Base-by-base conservation (phyloP, 352 stramenopile species). In the Elongisporangium undulatum region DNA sequence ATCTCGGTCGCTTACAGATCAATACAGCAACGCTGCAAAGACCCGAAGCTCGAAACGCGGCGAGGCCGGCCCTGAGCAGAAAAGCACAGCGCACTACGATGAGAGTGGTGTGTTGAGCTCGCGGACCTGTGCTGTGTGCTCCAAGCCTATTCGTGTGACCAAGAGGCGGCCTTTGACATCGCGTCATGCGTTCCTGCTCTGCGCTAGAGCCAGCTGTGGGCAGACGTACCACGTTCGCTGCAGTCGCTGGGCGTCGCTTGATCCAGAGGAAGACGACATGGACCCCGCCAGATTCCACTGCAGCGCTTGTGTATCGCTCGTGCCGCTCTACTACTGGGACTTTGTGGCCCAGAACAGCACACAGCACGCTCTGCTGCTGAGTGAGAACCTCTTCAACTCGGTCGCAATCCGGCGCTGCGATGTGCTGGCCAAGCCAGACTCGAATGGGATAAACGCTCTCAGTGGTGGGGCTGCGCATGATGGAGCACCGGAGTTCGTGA, bases 151-250 rank as follows among this genome's bases (percentile, higher is more conserved):
- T 72, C 72, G 68, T 24, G 20, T 85, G 12, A 59, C 58, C 24
- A 55, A 60, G 41, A 70, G 67, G 34, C 34, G 34, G 34, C 34
- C 34, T 2, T 4, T 45, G 34, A 45, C 34, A 12, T 45, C 34
- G 34, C 63, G 59, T 19, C 23, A 49, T 3, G 59, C 52, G 4
- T 82, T 68, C 23, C 51, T 92, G 17, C 54, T 72, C 24, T 92
- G 82, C 26, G 69, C 72, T 2, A 64, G 61, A 22, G 73, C 84
- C 20, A 68, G 68, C 17, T 92, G 82, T 53, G 72, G 67, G 0
- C 78, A 90, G 61, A 79, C 74, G 20, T 87, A 79, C 52, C 82
- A 92, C 54, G 51, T 86, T 9, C 45, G 53, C n/a, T 92, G 82
- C 67, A 90, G 79, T 70, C 80, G 80, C 1, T 92, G 82, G 82